Evolutionary conservation across 352 stramenopile genomes (phyloP).

Genomic region (Pythium sp.): DNA sequence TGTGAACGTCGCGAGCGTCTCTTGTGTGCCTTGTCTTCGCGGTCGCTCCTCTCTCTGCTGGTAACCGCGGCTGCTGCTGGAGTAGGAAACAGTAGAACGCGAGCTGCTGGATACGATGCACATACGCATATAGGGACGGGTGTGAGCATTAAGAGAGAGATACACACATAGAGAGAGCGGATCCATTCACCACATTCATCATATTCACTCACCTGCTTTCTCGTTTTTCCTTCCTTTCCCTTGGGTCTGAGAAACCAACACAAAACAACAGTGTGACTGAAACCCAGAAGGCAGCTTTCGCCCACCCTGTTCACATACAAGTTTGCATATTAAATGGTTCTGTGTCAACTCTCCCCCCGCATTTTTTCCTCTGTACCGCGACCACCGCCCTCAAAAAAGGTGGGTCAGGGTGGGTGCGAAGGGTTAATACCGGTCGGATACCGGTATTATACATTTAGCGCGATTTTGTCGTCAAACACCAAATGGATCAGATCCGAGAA

Average conservation of each 20-base stretch:
- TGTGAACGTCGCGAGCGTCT: neutral
- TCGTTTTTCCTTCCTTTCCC: neutral
- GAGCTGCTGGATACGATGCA: neutral
- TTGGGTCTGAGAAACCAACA: slow-evolving; percentile 6
- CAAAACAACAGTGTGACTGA: neutral
- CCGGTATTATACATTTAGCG: too few relatives aligned
- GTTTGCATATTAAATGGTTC: neutral
- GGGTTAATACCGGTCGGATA: neutral
- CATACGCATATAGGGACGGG: neutral
- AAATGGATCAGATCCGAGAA: too few relatives aligned
- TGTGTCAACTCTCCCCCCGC: neutral
- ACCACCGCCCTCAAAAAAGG: neutral
- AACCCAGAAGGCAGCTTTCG: neutral
- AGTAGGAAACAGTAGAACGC: neutral
- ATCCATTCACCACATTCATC: neutral
- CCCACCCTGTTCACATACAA: neutral
- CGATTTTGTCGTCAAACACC: too few relatives aligned
- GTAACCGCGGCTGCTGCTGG: neutral
- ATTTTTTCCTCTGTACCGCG: neutral
- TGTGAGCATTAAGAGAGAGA: neutral
- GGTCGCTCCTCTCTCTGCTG: neutral
- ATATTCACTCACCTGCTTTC: neutral
- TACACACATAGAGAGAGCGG: neutral
- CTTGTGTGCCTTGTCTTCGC: neutral
- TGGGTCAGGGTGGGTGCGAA: neutral